Base-by-base conservation (phyloP, 2,329 filamentous ascomycete species). In the Fusarium paranaense region DNA sequence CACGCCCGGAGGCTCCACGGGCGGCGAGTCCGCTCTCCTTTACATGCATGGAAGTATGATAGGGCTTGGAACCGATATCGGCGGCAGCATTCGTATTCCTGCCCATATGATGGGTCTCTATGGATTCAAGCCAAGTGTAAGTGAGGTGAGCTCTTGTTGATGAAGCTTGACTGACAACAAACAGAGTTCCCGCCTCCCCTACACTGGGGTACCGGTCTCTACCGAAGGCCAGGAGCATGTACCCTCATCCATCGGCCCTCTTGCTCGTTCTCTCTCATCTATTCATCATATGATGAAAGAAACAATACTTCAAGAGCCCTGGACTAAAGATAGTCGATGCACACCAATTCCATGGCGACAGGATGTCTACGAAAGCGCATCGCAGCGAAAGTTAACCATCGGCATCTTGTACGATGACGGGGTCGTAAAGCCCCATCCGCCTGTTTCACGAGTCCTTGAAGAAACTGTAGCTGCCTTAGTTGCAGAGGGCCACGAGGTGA, bases 161-260 rank as follows among this genome's bases (percentile, higher is more conserved):
- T 1, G 2, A 45, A 18, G 5, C 5, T 27, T 22, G 3, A 5
- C 67, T 74, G 1, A 74, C 20, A 4, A 6, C 1, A 1, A 1
- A 0, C 35, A 91, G 89, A 91, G 87, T 71, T 83, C 84, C 3
- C 85, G 90, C 7, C 77, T 91, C 1, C 89, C 90, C 0, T 92
- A 92, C 60, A 77, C 85, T 14, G 90, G 89, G 0, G 88, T 90
- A 0, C 84, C 88, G 0, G 90, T 92, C 0, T 91, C 90, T 0
- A 91, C 88, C 0, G 89, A 91, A 45, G 90, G 90, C 3, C 90
- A 92, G 75, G 89, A 91, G 65, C 90, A 92, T 78, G 87, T 92
- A 0, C 90, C 90, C 2, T 92, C 90, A 0, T 85, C 89, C 0
- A 81, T 91, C n/a, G 90, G 90, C 0, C 90, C 91, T 1, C 85